phyloP scores from a whole-genome alignment of 2,329 filamentous ascomycete species.

The Monosporascus sp. region DNA sequence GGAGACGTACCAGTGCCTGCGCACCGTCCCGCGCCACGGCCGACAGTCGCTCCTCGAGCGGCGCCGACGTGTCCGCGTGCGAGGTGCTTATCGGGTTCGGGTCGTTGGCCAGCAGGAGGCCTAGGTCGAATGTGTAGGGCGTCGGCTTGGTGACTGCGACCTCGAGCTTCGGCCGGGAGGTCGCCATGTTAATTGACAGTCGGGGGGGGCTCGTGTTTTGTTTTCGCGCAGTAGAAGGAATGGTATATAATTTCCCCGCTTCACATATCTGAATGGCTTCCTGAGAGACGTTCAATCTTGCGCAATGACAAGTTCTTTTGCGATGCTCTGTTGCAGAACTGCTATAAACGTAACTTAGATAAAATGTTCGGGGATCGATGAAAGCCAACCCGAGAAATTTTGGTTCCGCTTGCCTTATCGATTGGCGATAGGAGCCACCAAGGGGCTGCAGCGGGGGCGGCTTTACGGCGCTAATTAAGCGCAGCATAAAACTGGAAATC shows the following conservation, averaged over 20 bases:
- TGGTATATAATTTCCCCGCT: too few species aligned
- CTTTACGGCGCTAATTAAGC: too few species aligned
- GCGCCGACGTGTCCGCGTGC: constrained; percentile 35
- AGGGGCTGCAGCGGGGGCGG: too few species aligned
- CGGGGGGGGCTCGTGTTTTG: background rate
- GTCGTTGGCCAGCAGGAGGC: constrained; percentile 80
- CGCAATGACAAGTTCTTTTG: background rate
- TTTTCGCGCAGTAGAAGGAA: background rate
- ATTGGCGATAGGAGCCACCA: constrained; percentile 8
- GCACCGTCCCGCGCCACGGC: constrained; percentile 80
- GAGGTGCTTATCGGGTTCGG: constrained; percentile 59
- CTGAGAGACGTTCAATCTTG: too few species aligned
- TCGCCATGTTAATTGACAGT: constrained; percentile 10
- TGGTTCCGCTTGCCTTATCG: constrained; percentile 15
- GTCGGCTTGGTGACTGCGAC: constrained; percentile 23
- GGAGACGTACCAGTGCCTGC: constrained; percentile 57
- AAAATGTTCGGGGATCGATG: background rate
- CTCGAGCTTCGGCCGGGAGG: constrained; percentile 22
- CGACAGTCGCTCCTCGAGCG: constrained; percentile 63
- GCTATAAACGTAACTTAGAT: background rate
- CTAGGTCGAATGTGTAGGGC: constrained; percentile 32
- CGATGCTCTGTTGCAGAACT: background rate
- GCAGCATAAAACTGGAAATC: too few species aligned
- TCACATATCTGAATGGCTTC: too few species aligned
- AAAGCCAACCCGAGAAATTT: constrained; percentile 5